phyloP scores from a whole-genome alignment of 108 stramenopile species.

The Seminavis robusta region DNA sequence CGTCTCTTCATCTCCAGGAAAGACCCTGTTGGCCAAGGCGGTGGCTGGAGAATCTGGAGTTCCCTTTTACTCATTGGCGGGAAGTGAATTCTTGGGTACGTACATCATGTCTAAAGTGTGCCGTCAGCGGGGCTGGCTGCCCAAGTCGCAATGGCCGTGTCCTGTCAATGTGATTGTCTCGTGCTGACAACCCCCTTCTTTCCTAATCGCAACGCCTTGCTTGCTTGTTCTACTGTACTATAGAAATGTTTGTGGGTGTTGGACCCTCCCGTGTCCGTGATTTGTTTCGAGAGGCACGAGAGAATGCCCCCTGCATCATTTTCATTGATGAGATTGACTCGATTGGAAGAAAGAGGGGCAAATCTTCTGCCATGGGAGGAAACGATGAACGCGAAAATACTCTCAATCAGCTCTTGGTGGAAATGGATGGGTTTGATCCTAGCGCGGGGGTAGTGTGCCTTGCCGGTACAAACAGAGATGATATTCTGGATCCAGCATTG shows the following conservation, averaged over 20 bases:
- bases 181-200: background rate
- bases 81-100: slow-evolving; percentile 96
- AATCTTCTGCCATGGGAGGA: slow-evolving; percentile 72
- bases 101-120: slow-evolving; percentile 29
- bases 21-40: slow-evolving; percentile 96
- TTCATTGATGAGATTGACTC: slow-evolving; percentile 99
- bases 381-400: slow-evolving; percentile 91
- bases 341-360: slow-evolving; percentile 87
- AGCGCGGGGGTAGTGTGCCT: slow-evolving; percentile 84
- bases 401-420: slow-evolving; percentile 92
- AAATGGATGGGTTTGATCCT: slow-evolving; percentile 89
- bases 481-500: slow-evolving; percentile 89
- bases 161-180: slow-evolving; percentile 19
- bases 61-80: slow-evolving; percentile 90
- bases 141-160: too few species aligned
- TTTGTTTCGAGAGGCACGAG: slow-evolving; percentile 89
- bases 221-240: too few species aligned
- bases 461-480: slow-evolving; percentile 91
- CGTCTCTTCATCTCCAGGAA: too few species aligned
- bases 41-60: slow-evolving; percentile 98
- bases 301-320: slow-evolving; percentile 92
- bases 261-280: slow-evolving; percentile 95
- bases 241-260: slow-evolving; percentile 94
- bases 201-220: background rate
- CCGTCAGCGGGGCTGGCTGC: slow-evolving; percentile 56